Evolutionary conservation across 2,329 filamentous ascomycete genomes (phyloP), one percentile per base, ranked within the genome.

Genomic region (Beauveria sp.): DNA sequence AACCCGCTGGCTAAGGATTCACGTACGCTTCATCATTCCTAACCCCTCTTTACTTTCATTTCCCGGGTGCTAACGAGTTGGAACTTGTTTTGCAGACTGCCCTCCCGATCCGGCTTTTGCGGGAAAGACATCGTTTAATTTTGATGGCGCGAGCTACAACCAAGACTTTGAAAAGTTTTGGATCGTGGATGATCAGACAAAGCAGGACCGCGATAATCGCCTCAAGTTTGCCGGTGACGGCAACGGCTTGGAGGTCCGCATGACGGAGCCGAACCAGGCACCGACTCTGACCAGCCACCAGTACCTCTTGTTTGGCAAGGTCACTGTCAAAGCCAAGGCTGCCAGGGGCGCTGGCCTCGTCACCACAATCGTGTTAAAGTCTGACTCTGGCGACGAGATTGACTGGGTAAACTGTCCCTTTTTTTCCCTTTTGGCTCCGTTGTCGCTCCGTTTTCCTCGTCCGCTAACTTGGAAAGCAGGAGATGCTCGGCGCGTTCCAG

Each of bases 281-380:
- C 82, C 87, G 8, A 85, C 84, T 3, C 88, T 91, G 71, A 81
- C 80, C 68, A 81, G 81, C 43, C 80, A 86, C 66, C 91, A 87
- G 80, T 93, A 93, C 76, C 87, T 94, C 70, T 91, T 94, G 86
- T 94, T 92, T 69, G 90, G 90, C 59, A 85, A 84, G 66, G 84
- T 91, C 63, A 85, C 89, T 48, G 84, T 88, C 58, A 80, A 81
- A 24, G 77, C 91, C 72, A 87, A 89, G 70, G 83, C 88, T 12
- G 87, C 89, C 24, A 82, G 86, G 2, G 90, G 90, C 3, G 80
- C 79, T 1, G 90, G 90, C 51, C 89, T 93, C 63, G 87, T 94
- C 64, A 92, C 88, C 73, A 89, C 87, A 61, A 79, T 89, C 10
- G 87, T 93, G 24, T 74, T 94, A 65, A 87, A 91, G 73, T 92